Evolutionary conservation across 805 yeast genomes (phyloP).

Genomic region (Metschnikowia peoriensis): DNA sequence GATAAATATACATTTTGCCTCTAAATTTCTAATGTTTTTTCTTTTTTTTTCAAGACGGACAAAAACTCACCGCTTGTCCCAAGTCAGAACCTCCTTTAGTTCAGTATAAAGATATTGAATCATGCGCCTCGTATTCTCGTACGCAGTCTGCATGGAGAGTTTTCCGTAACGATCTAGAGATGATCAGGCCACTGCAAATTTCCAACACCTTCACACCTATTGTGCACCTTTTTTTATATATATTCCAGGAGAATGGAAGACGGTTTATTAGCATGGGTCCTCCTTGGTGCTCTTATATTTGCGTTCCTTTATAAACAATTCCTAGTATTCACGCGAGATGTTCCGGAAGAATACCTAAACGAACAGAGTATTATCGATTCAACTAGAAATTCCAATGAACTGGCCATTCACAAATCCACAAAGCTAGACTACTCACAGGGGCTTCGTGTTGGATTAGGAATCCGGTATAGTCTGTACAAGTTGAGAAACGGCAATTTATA

Average conservation of each 20-base stretch:
- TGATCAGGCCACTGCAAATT: background rate
- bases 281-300: constrained; percentile 15
- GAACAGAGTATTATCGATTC: constrained; percentile 67
- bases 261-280: constrained; percentile 16
- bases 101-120: no score
- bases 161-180: background rate
- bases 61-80: no score
- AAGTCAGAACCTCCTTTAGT: no score
- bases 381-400: constrained; percentile 64
- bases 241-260: constrained; percentile 7
- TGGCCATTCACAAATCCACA: constrained; percentile 73
- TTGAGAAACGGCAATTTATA: constrained; percentile 71
- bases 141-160: background rate
- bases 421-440: constrained; percentile 72
- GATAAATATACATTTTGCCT: no score
- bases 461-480: constrained; percentile 59
- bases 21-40: no score
- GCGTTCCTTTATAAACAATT: constrained; percentile 20
- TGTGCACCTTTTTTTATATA: background rate
- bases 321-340: constrained; percentile 47
- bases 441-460: constrained; percentile 64
- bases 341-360: constrained; percentile 53
- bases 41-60: no score
- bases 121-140: background rate
- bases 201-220: background rate